Percentiles rank a stretch among this genome's conserved stretches.
Evolutionary conservation across 768 basidiomycete genomes (phyloP).

Genomic region (Phylloporus rhodoxanthus): DNA sequence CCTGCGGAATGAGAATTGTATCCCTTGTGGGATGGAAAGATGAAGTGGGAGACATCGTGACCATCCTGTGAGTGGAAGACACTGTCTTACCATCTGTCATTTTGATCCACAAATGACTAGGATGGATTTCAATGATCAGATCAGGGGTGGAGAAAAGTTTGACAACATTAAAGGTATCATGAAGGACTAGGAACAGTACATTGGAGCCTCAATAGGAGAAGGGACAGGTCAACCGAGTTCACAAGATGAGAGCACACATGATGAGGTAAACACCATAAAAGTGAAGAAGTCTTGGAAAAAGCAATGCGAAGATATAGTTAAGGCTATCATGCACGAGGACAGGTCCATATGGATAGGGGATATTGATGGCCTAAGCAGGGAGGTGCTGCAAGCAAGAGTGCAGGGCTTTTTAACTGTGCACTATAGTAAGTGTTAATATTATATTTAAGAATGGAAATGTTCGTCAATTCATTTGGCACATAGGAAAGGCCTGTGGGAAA

Average conservation of each 20-base stretch:
- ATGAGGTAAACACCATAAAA: not conserved
- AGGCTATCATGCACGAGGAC: not conserved
- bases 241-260: no score
- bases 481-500: not conserved
- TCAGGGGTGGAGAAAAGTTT: not conserved
- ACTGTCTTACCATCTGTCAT: no score
- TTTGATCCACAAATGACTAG: not conserved
- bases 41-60: not conserved
- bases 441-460: no score
- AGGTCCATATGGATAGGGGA: not conserved
- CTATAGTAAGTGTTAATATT: no score
- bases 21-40: not conserved
- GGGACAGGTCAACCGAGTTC: no score
- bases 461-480: no score
- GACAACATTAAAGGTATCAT: no score
- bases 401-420: not conserved
- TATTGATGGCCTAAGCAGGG: not conserved
- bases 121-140: not conserved
- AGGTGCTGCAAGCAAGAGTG: not conserved
- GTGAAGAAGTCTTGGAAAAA: no score
- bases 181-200: not conserved
- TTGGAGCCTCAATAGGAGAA: not conserved
- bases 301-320: not conserved
- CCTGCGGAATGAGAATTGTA: not conserved
- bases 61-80: no score